Conservation (phyloP, 768 basidiomycete species). For the Peribolospora baueri region DNA sequence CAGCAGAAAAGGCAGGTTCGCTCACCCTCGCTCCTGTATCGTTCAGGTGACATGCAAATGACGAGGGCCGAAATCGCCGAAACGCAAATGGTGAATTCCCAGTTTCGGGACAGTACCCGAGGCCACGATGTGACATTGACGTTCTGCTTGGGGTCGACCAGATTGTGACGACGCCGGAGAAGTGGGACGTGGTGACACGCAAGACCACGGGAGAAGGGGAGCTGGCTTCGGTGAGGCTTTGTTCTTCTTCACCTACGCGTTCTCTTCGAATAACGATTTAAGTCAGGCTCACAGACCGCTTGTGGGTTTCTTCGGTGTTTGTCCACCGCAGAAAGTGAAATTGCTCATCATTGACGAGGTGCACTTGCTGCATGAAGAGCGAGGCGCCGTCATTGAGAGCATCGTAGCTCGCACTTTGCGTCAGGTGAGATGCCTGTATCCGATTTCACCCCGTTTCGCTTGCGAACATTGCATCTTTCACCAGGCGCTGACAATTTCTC, state of each 20-base stretch:
- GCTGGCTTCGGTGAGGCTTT: slow-evolving; percentile 49
- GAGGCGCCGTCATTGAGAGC: slow-evolving; percentile 92
- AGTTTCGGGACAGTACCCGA: too few species aligned
- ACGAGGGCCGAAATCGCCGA: slow-evolving; percentile 77
- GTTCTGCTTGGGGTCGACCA: too few species aligned
- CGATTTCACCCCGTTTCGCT: background rate
- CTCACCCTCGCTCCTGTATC: too few species aligned
- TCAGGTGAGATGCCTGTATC: slow-evolving; percentile 28
- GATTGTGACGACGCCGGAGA: slow-evolving; percentile 96
- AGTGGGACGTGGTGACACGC: slow-evolving; percentile 97
- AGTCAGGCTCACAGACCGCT: too few species aligned
- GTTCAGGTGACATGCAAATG: slow-evolving; percentile 73
- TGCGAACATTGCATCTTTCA: background rate
- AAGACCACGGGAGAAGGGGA: slow-evolving; percentile 90
- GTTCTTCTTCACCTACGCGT: background rate
- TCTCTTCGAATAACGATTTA: background rate
- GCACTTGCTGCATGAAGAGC: slow-evolving; percentile 86
- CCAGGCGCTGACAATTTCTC: too few species aligned
- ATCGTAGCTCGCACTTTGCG: slow-evolving; percentile 88
- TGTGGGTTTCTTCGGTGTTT: background rate
- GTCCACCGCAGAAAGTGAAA: slow-evolving; percentile 44
- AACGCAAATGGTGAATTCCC: slow-evolving; percentile 40
- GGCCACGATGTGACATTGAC: too few species aligned
- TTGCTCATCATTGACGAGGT: slow-evolving; percentile 94
- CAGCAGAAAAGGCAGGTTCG: background rate